Conservation (phyloP, 495 filamentous ascomycete species). For the Cenococcum geophilum region DNA sequence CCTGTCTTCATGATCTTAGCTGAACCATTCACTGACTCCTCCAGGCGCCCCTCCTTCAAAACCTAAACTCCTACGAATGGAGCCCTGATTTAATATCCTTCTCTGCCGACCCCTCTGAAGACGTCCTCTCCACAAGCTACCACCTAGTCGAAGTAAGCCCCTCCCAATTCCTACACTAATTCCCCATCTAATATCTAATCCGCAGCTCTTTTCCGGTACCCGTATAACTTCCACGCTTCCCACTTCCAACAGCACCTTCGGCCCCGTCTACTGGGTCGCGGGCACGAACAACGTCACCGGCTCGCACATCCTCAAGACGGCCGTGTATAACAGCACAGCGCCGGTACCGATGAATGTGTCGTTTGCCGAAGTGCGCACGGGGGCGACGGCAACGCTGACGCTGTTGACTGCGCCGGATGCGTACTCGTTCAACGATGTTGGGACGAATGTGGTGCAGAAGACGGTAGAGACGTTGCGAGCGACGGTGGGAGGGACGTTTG, state of each 20-base stretch:
- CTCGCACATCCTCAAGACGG: conserved; percentile 53
- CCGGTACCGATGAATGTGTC: conserved; percentile 45
- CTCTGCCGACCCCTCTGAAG: conserved; percentile 31
- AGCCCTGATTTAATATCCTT: conserved; percentile 35
- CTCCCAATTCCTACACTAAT: not conserved
- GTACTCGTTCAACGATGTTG: conserved; percentile 41
- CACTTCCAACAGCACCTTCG: conserved; percentile 42
- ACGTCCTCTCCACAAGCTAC: conserved; percentile 41
- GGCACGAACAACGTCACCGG: conserved; percentile 38
- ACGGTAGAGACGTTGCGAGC: conserved; percentile 43
- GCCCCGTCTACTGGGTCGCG: conserved; percentile 57
- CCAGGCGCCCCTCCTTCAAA: conserved; percentile 34
- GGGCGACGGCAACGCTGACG: conserved; percentile 49
- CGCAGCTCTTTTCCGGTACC: conserved; percentile 38
- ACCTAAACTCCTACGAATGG: conserved; percentile 37
- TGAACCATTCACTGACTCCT: not conserved
- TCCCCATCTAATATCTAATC: not conserved
- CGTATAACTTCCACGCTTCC: conserved; percentile 53
- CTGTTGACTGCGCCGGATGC: conserved; percentile 50
- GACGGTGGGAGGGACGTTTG: conserved; percentile 41
- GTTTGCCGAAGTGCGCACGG: conserved; percentile 49
- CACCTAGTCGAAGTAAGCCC: conserved; percentile 41
- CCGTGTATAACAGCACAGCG: conserved; percentile 59
- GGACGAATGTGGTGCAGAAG: conserved; percentile 43
- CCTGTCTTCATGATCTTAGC: not conserved